Evolutionary conservation across 352 stramenopile species (phyloP).

Genomic region (Phytophthora brassicae): DNA sequence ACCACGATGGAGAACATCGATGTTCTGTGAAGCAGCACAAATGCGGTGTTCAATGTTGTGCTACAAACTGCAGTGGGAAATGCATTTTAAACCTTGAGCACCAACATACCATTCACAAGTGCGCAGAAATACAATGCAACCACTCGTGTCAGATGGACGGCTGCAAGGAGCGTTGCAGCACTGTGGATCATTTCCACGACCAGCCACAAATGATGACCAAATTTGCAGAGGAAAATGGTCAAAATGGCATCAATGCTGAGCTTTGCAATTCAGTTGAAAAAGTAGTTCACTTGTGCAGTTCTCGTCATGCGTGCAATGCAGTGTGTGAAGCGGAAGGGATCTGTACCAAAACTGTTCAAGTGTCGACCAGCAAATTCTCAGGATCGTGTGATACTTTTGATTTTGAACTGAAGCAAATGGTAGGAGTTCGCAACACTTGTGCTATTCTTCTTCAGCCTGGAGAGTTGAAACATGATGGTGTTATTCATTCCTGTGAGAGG

Average conservation of each 20-base stretch:
- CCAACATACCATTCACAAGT: conserved; percentile 40
- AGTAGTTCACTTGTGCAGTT: conserved; percentile 34
- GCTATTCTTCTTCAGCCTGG: conserved; percentile 22
- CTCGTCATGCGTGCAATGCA: conserved; percentile 28
- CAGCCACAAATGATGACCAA: conserved; percentile 8
- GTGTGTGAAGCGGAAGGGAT: conserved; percentile 38
- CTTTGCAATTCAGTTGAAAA: neutral
- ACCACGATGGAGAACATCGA: conserved; percentile 32
- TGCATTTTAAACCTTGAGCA: conserved; percentile 36
- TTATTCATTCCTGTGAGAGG: conserved; percentile 30
- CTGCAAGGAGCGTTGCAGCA: conserved; percentile 37
- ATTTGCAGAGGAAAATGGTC: conserved; percentile 33
- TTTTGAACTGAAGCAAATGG: conserved; percentile 43
- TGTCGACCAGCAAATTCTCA: conserved; percentile 36
- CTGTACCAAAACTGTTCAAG: conserved; percentile 35
- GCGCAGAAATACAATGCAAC: conserved; percentile 32
- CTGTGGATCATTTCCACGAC: conserved; percentile 46
- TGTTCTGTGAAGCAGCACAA: conserved; percentile 41
- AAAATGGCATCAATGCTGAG: neutral
- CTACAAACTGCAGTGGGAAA: conserved; percentile 31
- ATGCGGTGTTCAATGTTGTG: conserved; percentile 35
- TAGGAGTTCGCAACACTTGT: conserved; percentile 38
- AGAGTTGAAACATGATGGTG: conserved; percentile 17
- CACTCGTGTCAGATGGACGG: conserved; percentile 34
- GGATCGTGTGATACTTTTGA: conserved; percentile 37